Percentiles rank a stretch among this genome's conserved stretches.
phyloP scores from a whole-genome alignment of 164 flowering plant species.

The Berberis thunbergii region DNA sequence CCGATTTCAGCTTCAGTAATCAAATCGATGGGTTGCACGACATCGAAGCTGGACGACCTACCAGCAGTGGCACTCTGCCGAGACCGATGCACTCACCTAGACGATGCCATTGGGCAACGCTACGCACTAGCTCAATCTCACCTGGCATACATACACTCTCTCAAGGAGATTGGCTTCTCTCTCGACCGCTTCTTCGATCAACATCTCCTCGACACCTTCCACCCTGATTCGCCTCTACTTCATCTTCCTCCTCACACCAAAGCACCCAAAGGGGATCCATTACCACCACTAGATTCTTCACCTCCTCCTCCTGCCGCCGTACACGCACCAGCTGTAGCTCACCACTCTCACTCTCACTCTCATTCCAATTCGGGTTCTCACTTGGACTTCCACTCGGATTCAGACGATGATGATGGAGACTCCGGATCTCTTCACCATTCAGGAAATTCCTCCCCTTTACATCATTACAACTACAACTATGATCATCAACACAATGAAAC shows the following conservation, averaged over 20 bases:
- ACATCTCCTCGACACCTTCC: slow-evolving; percentile 9
- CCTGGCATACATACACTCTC: slow-evolving; percentile 44
- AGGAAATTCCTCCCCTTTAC: slow-evolving; percentile 8
- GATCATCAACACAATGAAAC: slow-evolving; percentile 11
- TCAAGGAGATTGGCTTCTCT: slow-evolving; percentile 37
- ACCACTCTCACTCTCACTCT: slow-evolving; percentile 10
- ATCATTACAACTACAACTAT: neutral
- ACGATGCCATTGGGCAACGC: slow-evolving; percentile 51
- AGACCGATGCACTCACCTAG: slow-evolving; percentile 40
- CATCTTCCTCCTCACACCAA: slow-evolving; percentile 19
- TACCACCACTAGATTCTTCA: neutral
- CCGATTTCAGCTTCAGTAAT: neutral
- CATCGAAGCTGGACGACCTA: slow-evolving; percentile 62
- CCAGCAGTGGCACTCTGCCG: slow-evolving; percentile 80
- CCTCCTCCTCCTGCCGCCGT: neutral
- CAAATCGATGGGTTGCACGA: slow-evolving; percentile 53
- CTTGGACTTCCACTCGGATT: slow-evolving; percentile 11
- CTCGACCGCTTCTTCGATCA: slow-evolving; percentile 29
- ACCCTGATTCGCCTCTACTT: slow-evolving; percentile 13
- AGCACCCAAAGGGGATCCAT: slow-evolving; percentile 5
- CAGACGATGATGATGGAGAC: slow-evolving; percentile 9
- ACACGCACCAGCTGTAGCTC: neutral
- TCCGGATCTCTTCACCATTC: slow-evolving; percentile 6
- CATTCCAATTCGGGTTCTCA: slow-evolving; percentile 14
- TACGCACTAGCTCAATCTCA: slow-evolving; percentile 57